Evolutionary conservation across 2,329 filamentous ascomycete genomes (phyloP), one percentile per base, ranked within the genome.

Genomic region (Apiospora sp.): DNA sequence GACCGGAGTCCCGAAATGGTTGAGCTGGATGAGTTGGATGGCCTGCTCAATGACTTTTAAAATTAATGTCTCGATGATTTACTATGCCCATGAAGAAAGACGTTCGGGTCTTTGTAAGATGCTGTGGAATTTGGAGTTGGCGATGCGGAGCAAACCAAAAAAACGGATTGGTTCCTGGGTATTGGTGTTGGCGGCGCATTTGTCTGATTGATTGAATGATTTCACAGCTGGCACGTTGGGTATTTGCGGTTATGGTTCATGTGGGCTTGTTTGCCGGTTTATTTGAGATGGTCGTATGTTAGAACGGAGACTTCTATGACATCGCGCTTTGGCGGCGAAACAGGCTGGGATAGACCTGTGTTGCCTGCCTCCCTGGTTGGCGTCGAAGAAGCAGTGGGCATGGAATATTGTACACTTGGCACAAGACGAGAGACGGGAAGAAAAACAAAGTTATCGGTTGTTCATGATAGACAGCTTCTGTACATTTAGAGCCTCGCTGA

Each of bases 11-110:
- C 95, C 1, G 96, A 98, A 85, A 93, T 91, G 75, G 92, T 98
- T 77, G 95, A 97, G 81, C 90, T 98, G 68, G 94, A 98, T 67
- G 96, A 99, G 86, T 91, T 98, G 34, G 96, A 98, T 80, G 91
- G 93, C 77, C 89, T 98, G 81, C 90, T 98, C 78, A 92, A 93
- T 80, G 92, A 90, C 76, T 94, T 91, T 82, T 94, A 84, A 87
- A 46, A 19, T 37, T 41, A 64, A 68, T 68, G 67, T 48, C n/a
- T 68, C 67, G 67, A 68, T 48, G 58, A 64, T 64, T 64, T 64
- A 64, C 34, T 64, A 19, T 64, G 30, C 34, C 58, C 34, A 64
- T 41, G 58, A 64, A 64, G 58, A 34, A 22, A 30, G n/a, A 34
- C 34, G 30, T 48, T 22, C 1, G 13, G 10, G 51, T 58, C n/a